Evolutionary conservation across 1,284 basidiomycete genomes (phyloP), one percentile per base, ranked within the genome.

Genomic region (Cystobasidium pallidum): DNA sequence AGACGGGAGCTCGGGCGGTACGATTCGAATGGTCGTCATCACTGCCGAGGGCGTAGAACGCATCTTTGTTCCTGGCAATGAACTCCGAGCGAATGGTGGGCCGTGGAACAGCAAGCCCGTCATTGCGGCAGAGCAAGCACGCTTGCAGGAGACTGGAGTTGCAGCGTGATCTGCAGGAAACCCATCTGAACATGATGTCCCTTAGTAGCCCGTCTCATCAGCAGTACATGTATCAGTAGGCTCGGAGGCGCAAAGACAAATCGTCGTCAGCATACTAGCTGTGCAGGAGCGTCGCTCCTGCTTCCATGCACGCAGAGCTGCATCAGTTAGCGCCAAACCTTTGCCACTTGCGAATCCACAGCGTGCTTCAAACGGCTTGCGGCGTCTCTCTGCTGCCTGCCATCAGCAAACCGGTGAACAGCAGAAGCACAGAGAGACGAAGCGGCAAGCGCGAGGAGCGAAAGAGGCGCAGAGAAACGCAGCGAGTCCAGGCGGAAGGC

Each of bases 1-100:
- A 82, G 96, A 99, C 82, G 96, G 96, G 17, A 96, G 93, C 0
- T 98, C 94, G 39, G 96, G 96, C 74, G 96, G 96, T 80, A 92
- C 92, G 59, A 95, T 99, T 78, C 89, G 96, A 64, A 92, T 99
- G 90, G 92, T 91, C 76, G 91, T 98, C 64, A 97, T 99, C 80
- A 94, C 91, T 17, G 88, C 96, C 81, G 90, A 89, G 66, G 88
- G 88, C 32, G 94, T 96, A 17, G 92, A 98, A 83, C 84, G 96
- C 73, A 81, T 93, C 77, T 99, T 99, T 81, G 86, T 99, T 11
- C 93, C 96, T n/a, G 96, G 96, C 1, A 87, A 95, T 80, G 85
- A 78, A 68, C 66, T 79, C n/a, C 76, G 75, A n/a, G 47, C 59
- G 36, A 34, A 55, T 11, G 68, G 68, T 43, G 68, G 68, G 1